Conservation (phyloP, 2,329 filamentous ascomycete species). For the Blumeriella jaapii region DNA sequence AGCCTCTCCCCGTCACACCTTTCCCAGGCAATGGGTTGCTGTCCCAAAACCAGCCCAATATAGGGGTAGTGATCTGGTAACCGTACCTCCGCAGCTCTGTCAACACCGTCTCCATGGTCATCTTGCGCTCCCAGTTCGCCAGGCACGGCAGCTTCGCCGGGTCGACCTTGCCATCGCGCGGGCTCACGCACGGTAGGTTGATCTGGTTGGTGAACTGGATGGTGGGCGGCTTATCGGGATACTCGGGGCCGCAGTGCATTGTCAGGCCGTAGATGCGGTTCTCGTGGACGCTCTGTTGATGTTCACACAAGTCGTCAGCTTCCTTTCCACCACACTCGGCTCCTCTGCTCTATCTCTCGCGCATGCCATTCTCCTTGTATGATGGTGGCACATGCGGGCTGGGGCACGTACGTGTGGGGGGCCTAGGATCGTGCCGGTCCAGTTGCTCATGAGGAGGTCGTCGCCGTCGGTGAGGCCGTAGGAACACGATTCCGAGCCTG, state of each 20-base stretch:
- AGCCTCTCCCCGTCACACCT: background rate
- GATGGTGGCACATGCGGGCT: no score
- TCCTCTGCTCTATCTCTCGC: background rate
- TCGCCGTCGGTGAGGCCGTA: slow-evolving; percentile 91
- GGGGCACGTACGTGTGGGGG: slow-evolving; percentile 74
- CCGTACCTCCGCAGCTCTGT: slow-evolving; percentile 70
- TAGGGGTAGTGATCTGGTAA: background rate
- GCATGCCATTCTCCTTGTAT: background rate
- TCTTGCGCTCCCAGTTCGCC: slow-evolving; percentile 80
- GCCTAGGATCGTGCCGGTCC: slow-evolving; percentile 95
- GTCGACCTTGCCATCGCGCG: slow-evolving; percentile 68
- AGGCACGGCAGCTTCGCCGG: slow-evolving; percentile 74
- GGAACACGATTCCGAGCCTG: slow-evolving; percentile 72
- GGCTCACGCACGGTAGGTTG: slow-evolving; percentile 91
- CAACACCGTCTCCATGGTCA: slow-evolving; percentile 89
- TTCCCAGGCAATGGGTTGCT: no score
- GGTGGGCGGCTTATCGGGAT: slow-evolving; percentile 79
- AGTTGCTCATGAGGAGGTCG: slow-evolving; percentile 94
- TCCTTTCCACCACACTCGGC: background rate
- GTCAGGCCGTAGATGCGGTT: slow-evolving; percentile 98
- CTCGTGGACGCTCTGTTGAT: slow-evolving; percentile 76
- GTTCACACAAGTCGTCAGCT: background rate
- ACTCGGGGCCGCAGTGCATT: slow-evolving; percentile 84
- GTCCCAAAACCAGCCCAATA: no score
- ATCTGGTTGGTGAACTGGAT: slow-evolving; percentile 91